These are phyloP conservation scores for Aspergillus flavus DNA, from an alignment of 2,329 filamentous ascomycete species.

Conservation along the genomic window DNA sequence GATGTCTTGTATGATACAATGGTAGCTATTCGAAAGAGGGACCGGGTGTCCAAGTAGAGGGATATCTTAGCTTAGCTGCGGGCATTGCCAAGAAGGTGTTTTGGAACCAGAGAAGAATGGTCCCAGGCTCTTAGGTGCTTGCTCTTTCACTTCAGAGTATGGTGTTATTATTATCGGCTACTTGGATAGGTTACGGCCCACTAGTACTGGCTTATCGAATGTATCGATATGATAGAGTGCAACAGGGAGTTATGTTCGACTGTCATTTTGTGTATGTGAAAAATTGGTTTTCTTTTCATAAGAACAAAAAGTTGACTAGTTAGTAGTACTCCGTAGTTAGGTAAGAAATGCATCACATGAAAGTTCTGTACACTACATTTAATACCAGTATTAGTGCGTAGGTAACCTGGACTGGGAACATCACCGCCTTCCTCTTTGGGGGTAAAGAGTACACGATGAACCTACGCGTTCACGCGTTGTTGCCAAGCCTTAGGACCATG, in stretches of 20 bases:
- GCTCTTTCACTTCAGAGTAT: background rate
- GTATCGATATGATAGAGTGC: background rate
- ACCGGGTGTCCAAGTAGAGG: conserved; percentile 36
- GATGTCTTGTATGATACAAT: conserved; percentile 80
- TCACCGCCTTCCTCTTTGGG: conserved; percentile 11
- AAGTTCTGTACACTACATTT: too few relatives aligned
- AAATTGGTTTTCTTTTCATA: too few relatives aligned
- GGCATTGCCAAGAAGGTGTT: too few relatives aligned
- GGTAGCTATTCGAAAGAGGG: conserved; percentile 36
- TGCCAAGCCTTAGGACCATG: background rate
- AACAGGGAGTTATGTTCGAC: background rate
- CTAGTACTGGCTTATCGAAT: background rate
- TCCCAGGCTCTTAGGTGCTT: background rate
- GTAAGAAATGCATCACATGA: too few relatives aligned
- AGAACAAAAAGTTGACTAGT: too few relatives aligned
- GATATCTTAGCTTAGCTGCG: background rate
- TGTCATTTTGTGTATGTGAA: background rate
- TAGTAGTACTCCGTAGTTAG: too few relatives aligned
- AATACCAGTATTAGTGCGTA: too few relatives aligned
- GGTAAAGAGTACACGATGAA: background rate
- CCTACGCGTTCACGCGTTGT: conserved; percentile 2
- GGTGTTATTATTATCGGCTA: background rate
- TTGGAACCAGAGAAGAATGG: background rate
- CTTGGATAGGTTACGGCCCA: background rate
- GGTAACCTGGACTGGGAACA: background rate